Conservation (phyloP, 495 filamentous ascomycete species). For the Penicillium daleae region DNA sequence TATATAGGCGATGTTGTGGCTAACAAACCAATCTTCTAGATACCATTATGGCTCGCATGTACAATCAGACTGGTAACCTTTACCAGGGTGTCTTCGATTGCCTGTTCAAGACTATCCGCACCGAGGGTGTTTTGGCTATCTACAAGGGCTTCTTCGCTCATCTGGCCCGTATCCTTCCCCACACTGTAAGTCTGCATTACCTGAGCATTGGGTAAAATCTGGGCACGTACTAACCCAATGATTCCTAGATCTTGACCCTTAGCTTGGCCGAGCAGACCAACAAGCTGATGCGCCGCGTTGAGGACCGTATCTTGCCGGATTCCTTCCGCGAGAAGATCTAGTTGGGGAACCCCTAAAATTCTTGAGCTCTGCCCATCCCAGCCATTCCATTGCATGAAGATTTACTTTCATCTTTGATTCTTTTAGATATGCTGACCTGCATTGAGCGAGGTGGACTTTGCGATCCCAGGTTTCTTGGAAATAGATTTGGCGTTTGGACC, state of each 20-base stretch:
- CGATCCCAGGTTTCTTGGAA: slow-evolving; percentile 16
- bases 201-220: neutral
- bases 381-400: slow-evolving; percentile 12
- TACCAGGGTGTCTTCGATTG: slow-evolving; percentile 94
- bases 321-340: slow-evolving; percentile 53
- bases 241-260: slow-evolving; percentile 74
- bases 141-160: slow-evolving; percentile 99
- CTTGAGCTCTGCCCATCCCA: neutral
- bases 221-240: slow-evolving; percentile 18
- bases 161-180: slow-evolving; percentile 89
- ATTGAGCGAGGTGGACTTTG: slow-evolving; percentile 8
- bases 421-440: slow-evolving; percentile 12
- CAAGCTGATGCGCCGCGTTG: slow-evolving; percentile 80
- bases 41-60: slow-evolving; percentile 98
- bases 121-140: slow-evolving; percentile 88
- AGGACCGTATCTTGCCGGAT: slow-evolving; percentile 65
- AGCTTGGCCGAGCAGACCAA: slow-evolving; percentile 96
- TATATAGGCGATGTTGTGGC: neutral
- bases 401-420: slow-evolving; percentile 7
- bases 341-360: neutral
- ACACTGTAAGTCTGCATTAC: slow-evolving; percentile 63
- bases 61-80: slow-evolving; percentile 97
- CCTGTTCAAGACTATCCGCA: slow-evolving; percentile 83
- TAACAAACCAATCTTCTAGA: slow-evolving; percentile 57
- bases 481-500: slow-evolving; percentile 22